Evolutionary conservation across 148 eudicot species (phyloP), one percentile per base, ranked within the genome.

Genomic region (Diospyros kaki): DNA sequence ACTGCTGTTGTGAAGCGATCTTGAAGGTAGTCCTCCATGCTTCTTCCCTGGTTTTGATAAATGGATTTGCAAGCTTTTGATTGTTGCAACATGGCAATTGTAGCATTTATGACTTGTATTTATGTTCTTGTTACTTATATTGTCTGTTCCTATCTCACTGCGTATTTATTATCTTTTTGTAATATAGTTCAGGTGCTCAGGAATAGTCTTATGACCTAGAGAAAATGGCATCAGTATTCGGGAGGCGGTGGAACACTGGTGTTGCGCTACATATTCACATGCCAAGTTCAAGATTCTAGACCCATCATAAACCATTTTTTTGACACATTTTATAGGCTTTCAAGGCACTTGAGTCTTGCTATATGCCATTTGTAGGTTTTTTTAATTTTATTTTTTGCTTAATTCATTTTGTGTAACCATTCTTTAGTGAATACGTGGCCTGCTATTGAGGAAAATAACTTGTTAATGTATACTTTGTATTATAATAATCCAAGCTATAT

Each of bases 1-100:
- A 84, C 83, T 40, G 96, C 86, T 64, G 84, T 87, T 17, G 98
- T 95, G 69, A 95, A 92, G 87, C 86, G 98, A 85, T 85, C 91
- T 7, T 94, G 82, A 89, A 72, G 70, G 44, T 63, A 66, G 42
- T 58, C 17, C 46, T 63, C 9, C 58, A 59, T 41, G 6, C 2
- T 58, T 59, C 62, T 58, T 40, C 73, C 74, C 60, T 66, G 77
- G 84, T 86, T 81, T 85, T 83, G 84, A 58, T 63, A 59, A 48
- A 51, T 77, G 48, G 76, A 41, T 17, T 69, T 43, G 48, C 58
- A 64, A n/a, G 76, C 68, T 62, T 77, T 53, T 5, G 74, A 74
- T 62, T 77, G 64, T 38, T 60, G 70, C 75, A 14, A 62, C 9
- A 76, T 66, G 56, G 75, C 41, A 55, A 65, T 10, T 17, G 8